Percentiles rank a stretch among this genome's conserved stretches.
Conservation (phyloP, 768 basidiomycete genomes). For the Xerocomellus chrysenteron region DNA sequence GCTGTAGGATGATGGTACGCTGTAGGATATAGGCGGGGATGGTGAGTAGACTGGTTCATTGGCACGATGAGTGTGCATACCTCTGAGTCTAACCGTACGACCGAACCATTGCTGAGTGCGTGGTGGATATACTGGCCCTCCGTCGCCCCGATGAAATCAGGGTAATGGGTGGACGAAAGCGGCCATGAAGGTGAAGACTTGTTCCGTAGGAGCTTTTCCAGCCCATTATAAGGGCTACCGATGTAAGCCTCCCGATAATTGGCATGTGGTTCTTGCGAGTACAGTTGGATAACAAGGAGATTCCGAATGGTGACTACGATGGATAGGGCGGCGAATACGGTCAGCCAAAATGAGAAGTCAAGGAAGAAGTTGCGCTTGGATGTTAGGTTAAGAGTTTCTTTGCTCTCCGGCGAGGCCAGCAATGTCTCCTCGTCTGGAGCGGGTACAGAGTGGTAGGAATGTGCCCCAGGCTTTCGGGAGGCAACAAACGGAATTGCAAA, state of each 20-base stretch:
- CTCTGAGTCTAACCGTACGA: conserved; percentile 21
- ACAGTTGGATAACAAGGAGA: conserved; percentile 16
- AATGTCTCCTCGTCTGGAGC: conserved; percentile 18
- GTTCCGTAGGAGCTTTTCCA: conserved; percentile 26
- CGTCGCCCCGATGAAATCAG: conserved; percentile 21
- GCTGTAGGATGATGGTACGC: conserved; percentile 20
- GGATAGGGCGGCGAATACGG: conserved; percentile 16
- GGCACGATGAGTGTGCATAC: neutral
- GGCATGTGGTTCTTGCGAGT: neutral
- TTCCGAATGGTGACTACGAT: conserved; percentile 21
- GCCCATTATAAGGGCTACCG: conserved; percentile 22
- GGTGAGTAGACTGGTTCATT: neutral
- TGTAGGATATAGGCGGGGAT: neutral
- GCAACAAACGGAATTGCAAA: neutral
- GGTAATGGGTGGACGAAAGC: conserved; percentile 19
- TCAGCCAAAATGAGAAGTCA: conserved; percentile 21
- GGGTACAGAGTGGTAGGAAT: conserved; percentile 15
- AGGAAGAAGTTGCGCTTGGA: conserved; percentile 1
- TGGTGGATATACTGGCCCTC: conserved; percentile 9
- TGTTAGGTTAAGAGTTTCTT: neutral
- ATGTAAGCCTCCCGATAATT: conserved; percentile 10
- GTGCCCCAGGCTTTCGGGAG: neutral
- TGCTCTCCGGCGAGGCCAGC: neutral
- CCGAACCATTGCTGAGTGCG: conserved; percentile 16
- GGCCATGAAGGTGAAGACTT: conserved; percentile 30